A percentile compares a stretch with the other conserved stretches of the same genome.
phyloP scores from a whole-genome alignment of 768 basidiomycete species.

The Lactifluus volemus region DNA sequence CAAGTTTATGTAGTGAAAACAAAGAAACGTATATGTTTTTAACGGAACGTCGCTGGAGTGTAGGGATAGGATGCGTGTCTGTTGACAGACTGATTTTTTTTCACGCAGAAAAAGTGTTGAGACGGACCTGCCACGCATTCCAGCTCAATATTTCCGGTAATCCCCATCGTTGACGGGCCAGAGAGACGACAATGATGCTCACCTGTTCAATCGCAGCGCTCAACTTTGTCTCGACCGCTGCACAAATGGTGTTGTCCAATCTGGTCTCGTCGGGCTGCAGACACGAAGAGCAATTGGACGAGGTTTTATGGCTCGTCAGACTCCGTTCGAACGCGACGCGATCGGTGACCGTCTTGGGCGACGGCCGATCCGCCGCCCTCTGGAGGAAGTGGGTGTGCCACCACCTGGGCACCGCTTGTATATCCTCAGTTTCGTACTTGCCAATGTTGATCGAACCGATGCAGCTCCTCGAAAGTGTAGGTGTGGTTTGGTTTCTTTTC shows the following conservation, averaged over 20 bases:
- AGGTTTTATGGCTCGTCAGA: background rate
- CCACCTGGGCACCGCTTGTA: conserved; percentile 3
- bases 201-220: background rate
- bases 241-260: background rate
- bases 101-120: background rate
- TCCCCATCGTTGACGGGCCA: background rate
- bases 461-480: background rate
- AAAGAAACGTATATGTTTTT: background rate
- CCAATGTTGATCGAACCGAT: background rate
- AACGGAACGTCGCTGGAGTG: background rate
- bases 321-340: background rate
- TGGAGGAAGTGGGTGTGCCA: conserved; percentile 3
- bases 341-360: conserved; percentile 2
- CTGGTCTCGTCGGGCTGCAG: background rate
- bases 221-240: background rate
- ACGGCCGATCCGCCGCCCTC: background rate
- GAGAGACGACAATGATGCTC: background rate
- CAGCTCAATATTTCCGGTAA: background rate
- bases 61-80: background rate
- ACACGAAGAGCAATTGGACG: background rate
- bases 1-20: background rate
- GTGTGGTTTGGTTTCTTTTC: background rate
- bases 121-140: background rate
- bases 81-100: too few species aligned
- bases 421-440: background rate